phyloP scores from a whole-genome alignment of 75 land plant species.

The Sequoiadendron giganteum region DNA sequence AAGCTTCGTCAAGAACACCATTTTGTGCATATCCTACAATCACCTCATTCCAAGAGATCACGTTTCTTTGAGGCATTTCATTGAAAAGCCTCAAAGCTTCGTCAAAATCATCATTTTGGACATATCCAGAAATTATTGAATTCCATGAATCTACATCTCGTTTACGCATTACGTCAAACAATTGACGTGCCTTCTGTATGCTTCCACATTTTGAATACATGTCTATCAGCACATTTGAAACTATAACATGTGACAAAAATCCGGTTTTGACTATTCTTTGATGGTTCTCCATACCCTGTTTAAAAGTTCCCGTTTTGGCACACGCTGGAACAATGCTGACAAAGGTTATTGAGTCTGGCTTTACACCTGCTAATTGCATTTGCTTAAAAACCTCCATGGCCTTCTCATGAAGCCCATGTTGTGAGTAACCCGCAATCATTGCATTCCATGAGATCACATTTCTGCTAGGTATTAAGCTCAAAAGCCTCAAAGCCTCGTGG shows the following conservation, averaged over 20 bases:
- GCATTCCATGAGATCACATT: constrained; percentile 70
- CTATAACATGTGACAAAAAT: constrained; percentile 20
- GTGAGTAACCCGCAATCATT: constrained; percentile 56
- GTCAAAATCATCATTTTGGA: constrained; percentile 45
- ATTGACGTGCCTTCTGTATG: constrained; percentile 22
- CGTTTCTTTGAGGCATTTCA: constrained; percentile 22
- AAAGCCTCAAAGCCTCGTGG: constrained; percentile 54
- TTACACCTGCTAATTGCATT: constrained; percentile 38
- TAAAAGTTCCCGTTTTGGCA: constrained; percentile 31
- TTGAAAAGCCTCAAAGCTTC: constrained; percentile 41
- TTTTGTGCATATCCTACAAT: not conserved
- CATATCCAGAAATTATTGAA: constrained; percentile 44
- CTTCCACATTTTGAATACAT: constrained; percentile 63
- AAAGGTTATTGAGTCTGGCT: constrained; percentile 48
- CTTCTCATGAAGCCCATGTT: constrained; percentile 38
- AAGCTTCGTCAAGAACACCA: not conserved
- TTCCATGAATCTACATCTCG: constrained; percentile 63
- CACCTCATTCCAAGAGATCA: not conserved
- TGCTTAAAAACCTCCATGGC: constrained; percentile 49
- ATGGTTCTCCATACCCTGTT: constrained; percentile 55
- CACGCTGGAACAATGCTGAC: constrained; percentile 59
- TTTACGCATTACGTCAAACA: constrained; percentile 35
- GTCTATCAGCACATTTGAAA: constrained; percentile 47
- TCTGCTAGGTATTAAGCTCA: constrained; percentile 33
- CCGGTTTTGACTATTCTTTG: constrained; percentile 24